Conservation (phyloP, 805 yeast species). For the Wickerhamiella vanderwaltii region DNA sequence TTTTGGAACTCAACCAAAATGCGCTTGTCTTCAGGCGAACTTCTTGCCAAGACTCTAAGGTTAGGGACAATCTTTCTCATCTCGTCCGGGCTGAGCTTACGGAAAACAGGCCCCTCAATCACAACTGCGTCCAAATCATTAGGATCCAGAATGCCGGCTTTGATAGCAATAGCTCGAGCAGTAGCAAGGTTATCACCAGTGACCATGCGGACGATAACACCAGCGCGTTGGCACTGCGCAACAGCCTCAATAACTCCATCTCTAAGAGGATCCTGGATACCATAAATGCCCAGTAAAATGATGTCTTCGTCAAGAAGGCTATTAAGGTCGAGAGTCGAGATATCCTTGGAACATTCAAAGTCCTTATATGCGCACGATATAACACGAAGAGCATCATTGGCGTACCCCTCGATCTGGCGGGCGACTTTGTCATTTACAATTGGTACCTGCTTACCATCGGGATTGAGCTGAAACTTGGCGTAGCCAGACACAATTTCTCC, state of each 20-base stretch:
- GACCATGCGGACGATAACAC: slow-evolving; percentile 93
- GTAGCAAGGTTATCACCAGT: slow-evolving; percentile 93
- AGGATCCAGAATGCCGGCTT: slow-evolving; percentile 58
- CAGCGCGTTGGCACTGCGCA: slow-evolving; percentile 71
- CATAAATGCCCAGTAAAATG: slow-evolving; percentile 63
- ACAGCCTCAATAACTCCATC: slow-evolving; percentile 87
- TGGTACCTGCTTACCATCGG: too few relatives aligned
- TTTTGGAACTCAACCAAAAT: slow-evolving; percentile 71
- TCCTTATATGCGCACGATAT: slow-evolving; percentile 79
- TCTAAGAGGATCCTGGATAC: slow-evolving; percentile 91
- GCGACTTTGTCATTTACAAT: not conserved
- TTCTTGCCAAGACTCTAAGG: slow-evolving; percentile 78
- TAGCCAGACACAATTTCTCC: slow-evolving; percentile 69
- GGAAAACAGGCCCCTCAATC: slow-evolving; percentile 89
- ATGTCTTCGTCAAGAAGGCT: slow-evolving; percentile 23
- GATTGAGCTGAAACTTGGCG: slow-evolving; percentile 9
- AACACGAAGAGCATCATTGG: slow-evolving; percentile 74
- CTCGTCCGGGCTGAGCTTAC: slow-evolving; percentile 49
- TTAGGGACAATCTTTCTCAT: slow-evolving; percentile 54
- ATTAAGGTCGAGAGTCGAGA: slow-evolving; percentile 20
- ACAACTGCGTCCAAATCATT: slow-evolving; percentile 45
- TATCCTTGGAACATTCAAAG: slow-evolving; percentile 23
- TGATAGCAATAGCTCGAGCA: slow-evolving; percentile 79
- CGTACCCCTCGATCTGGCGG: slow-evolving; percentile 42
- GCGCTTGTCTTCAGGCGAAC: slow-evolving; percentile 92